Evolutionary conservation across 1,284 basidiomycete genomes (phyloP).

Genomic region (Mycena citricolor): DNA sequence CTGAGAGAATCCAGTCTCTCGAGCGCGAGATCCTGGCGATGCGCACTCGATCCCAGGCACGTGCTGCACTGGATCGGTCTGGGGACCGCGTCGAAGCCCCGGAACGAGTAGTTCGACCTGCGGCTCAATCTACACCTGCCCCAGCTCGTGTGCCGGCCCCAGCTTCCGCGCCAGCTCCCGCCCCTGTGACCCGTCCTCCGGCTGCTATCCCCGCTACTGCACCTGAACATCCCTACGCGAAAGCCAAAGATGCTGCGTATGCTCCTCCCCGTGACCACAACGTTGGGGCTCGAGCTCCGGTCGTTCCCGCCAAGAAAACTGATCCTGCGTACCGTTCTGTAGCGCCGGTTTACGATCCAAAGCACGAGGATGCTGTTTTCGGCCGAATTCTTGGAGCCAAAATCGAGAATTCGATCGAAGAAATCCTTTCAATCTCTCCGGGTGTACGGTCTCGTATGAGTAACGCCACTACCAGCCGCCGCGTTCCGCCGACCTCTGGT

Average conservation of each 20-base stretch:
- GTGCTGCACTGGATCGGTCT: too few species aligned
- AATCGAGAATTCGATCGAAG: background rate
- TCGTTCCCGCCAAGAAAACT: background rate
- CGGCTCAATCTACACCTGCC: too few species aligned
- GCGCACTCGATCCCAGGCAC: too few species aligned
- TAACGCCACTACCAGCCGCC: conserved; percentile 1
- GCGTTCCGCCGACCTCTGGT: background rate
- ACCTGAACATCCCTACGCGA: conserved; percentile 1
- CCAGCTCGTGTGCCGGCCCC: too few species aligned
- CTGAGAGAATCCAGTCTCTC: conserved; percentile 5
- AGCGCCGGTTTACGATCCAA: background rate
- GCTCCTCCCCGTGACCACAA: conserved; percentile 2
- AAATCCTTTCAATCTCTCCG: background rate
- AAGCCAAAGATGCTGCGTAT: conserved; percentile 5
- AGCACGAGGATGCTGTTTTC: background rate
- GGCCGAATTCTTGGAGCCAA: too few species aligned
- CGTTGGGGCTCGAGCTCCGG: conserved; percentile 6
- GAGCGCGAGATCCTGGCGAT: conserved; percentile 3
- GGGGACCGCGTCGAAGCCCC: too few species aligned
- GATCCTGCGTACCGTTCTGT: conserved; percentile 3
- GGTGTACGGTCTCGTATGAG: too few species aligned
- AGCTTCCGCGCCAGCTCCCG: too few species aligned
- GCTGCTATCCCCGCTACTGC: too few species aligned
- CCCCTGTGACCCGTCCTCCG: too few species aligned
- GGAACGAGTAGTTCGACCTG: too few species aligned